phyloP scores from a whole-genome alignment of 768 basidiomycete genomes.

The Royoungia palumana region DNA sequence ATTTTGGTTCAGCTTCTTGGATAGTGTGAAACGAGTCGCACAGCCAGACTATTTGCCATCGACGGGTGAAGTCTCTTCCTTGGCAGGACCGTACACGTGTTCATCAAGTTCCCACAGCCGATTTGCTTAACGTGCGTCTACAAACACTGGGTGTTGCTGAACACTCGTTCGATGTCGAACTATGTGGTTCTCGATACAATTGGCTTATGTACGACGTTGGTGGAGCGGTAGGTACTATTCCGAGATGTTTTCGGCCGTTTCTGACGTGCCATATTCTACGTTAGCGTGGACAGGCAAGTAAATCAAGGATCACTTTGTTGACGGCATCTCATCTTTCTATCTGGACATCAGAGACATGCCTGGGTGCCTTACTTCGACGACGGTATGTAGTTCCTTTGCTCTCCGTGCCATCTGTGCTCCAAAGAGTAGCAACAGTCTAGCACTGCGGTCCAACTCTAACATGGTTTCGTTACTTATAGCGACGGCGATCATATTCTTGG shows the following conservation, averaged over 20 bases:
- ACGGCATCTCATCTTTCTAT: conserved; percentile 12
- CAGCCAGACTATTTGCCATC: conserved; percentile 68
- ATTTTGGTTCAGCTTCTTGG: conserved; percentile 54
- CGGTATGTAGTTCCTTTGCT: conserved; percentile 42
- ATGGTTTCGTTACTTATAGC: conserved; percentile 38
- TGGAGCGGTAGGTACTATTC: conserved; percentile 57
- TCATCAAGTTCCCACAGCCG: conserved; percentile 42
- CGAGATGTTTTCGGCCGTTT: not conserved
- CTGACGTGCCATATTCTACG: conserved; percentile 7
- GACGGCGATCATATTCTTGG: conserved; percentile 82
- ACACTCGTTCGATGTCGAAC: conserved; percentile 65
- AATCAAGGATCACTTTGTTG: conserved; percentile 7
- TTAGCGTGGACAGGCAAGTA: conserved; percentile 60
- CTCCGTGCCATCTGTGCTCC: conserved; percentile 5
- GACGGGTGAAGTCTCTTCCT: conserved; percentile 45
- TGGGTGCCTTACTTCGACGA: conserved; percentile 89
- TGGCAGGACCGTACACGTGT: not conserved
- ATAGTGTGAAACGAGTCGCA: conserved; percentile 60
- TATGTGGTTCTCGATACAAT: conserved; percentile 59
- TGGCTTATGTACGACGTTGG: conserved; percentile 86
- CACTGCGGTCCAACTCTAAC: conserved; percentile 12
- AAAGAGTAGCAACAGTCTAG: conserved; percentile 15
- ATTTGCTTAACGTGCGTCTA: conserved; percentile 74
- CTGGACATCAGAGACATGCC: conserved; percentile 55
- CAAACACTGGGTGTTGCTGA: conserved; percentile 80